Conservation (phyloP, 768 basidiomycete genomes). For the Trametes elegans region DNA sequence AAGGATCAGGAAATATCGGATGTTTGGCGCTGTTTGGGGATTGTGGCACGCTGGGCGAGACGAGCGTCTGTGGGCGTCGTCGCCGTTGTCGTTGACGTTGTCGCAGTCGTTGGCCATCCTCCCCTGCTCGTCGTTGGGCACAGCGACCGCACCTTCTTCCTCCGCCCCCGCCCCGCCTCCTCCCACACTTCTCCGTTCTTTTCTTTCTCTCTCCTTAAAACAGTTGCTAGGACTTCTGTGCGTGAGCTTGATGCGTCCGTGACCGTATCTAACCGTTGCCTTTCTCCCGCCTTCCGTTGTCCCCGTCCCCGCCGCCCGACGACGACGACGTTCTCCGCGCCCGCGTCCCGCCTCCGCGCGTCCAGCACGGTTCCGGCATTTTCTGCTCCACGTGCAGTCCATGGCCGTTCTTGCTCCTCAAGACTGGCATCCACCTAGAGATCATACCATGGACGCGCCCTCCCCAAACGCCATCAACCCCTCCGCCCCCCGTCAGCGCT, state of each 20-base stretch:
- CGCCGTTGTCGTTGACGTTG: conserved; percentile 21
- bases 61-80: conserved; percentile 18
- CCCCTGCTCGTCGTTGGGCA: conserved; percentile 17
- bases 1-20: conserved; percentile 2
- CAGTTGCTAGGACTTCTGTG: conserved; percentile 23
- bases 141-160: conserved; percentile 7
- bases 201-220: conserved; percentile 26
- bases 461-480: conserved; percentile 36
- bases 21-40: conserved; percentile 21
- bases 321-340: background rate
- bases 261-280: conserved; percentile 24
- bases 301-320: conserved; percentile 6
- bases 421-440: conserved; percentile 72
- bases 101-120: conserved; percentile 22
- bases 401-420: conserved; percentile 80
- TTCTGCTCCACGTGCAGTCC: conserved; percentile 31
- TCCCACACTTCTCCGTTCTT: conserved; percentile 21
- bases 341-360: conserved; percentile 5
- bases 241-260: conserved; percentile 17
- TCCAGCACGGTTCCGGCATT: conserved; percentile 13
- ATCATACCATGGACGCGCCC: conserved; percentile 60
- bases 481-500: conserved; percentile 51
- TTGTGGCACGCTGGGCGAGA: conserved; percentile 11
- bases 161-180: background rate
- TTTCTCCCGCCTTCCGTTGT: conserved; percentile 12